Conservation (phyloP, 2,329 filamentous ascomycete genomes). For the Lasiodiplodia sp. region DNA sequence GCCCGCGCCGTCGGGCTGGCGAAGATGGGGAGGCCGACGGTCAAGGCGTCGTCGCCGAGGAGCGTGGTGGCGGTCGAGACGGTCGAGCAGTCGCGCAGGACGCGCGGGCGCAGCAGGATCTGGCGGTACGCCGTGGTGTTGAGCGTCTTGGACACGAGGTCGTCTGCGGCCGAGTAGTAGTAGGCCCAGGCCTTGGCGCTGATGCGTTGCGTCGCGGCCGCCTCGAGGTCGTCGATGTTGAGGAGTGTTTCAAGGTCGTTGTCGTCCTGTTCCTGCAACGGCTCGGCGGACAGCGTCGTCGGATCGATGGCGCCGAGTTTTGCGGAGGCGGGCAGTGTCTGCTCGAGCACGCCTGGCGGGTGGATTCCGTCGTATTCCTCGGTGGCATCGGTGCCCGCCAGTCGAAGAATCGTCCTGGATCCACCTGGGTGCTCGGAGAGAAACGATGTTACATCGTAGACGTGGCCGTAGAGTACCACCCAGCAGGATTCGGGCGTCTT, state of each 20-base stretch:
- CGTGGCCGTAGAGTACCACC: too few species aligned
- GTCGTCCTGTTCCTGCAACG: too few species aligned
- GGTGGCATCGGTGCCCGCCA: too few species aligned
- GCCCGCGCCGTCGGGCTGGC: conserved; percentile 91
- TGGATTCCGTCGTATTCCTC: too few species aligned
- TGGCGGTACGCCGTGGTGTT: conserved; percentile 82
- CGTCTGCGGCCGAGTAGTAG: conserved; percentile 89
- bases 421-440: too few species aligned
- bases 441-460: too few species aligned
- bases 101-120: conserved; percentile 84
- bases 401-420: too few species aligned
- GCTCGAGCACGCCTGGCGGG: too few species aligned
- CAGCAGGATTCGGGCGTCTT: too few species aligned
- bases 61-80: conserved; percentile 80
- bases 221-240: conserved; percentile 90
- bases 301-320: too few species aligned
- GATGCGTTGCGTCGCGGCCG: conserved; percentile 78
- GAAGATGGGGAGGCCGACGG: conserved; percentile 78
- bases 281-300: too few species aligned
- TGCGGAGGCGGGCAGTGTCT: too few species aligned
- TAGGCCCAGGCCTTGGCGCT: conserved; percentile 90
- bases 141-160: conserved; percentile 77
- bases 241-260: conserved; percentile 66
- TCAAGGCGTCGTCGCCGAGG: conserved; percentile 61
- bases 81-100: conserved; percentile 84